Evolutionary conservation across 768 basidiomycete species (phyloP).

Genomic region (Hygrophoropsis aurantiaca): DNA sequence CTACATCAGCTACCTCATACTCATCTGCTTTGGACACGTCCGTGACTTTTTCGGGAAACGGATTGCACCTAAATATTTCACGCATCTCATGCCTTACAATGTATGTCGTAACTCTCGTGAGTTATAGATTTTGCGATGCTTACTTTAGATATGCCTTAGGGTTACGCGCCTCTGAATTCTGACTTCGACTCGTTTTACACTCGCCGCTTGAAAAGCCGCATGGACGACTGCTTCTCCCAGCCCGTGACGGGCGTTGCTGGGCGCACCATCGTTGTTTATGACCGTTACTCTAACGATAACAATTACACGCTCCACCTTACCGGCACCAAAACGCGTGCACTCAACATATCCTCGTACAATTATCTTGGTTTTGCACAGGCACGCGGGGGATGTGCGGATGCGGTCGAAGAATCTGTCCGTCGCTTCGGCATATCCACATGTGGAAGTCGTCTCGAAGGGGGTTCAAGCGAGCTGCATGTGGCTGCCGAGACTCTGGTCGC

Average conservation of each 20-base stretch:
- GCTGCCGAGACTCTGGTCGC: conserved; percentile 85
- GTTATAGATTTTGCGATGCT: conserved; percentile 4
- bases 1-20: conserved; percentile 90
- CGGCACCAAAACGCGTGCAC: conserved; percentile 79
- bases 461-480: conserved; percentile 82
- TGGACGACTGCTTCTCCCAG: conserved; percentile 93
- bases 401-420: conserved; percentile 79
- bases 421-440: conserved; percentile 80
- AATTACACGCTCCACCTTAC: conserved; percentile 76
- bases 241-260: conserved; percentile 95
- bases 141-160: conserved; percentile 46
- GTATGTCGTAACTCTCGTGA: conserved; percentile 48
- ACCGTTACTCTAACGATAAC: conserved; percentile 81
- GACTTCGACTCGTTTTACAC: conserved; percentile 99
- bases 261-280: conserved; percentile 83
- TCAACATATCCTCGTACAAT: conserved; percentile 98
- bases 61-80: conserved; percentile 64
- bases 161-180: conserved; percentile 94
- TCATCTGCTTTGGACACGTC: conserved; percentile 89
- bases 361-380: conserved; percentile 98
- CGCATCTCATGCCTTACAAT: conserved; percentile 79
- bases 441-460: conserved; percentile 79
- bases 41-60: conserved; percentile 95
- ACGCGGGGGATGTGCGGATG: conserved; percentile 90
- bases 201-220: conserved; percentile 87